Base-by-base conservation (phyloP, 768 basidiomycete genomes). In the Termitomyces sp. region DNA sequence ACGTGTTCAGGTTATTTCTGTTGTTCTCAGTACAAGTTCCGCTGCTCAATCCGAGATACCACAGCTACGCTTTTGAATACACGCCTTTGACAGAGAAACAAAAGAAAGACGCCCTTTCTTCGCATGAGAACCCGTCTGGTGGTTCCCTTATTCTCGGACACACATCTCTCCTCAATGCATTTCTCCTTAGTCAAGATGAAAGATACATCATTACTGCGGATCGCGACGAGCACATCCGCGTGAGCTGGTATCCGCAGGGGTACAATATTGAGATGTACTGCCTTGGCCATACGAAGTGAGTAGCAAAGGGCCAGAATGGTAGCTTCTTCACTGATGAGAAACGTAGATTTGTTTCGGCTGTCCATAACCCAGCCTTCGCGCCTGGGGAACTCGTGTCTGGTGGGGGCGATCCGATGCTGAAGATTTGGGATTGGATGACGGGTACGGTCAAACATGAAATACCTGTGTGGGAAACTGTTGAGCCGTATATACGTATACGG, bases 181-280 rank as follows among this genome's bases (percentile, higher is more conserved):
- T 90, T 69, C 65, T 88, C 44, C 81, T 96, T 55, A 82, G 86
- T 0, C 68, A 71, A 0, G 87, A 91, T 66, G 85, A 87, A 64
- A 80, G 79, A 53, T 87, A 80, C 67, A 87, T 99, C 65, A 81
- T 98, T 62, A 93, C 94, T 0, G 89, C 93, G 0, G 97, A 98
- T 68, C 76, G 97, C 45, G 97, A 99, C 67, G 97, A 98, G 69
- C 97, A 98, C 68, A 89, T 99, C 51, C 81, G 97, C 54, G 82
- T 96, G 16, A 95, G 91, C 66, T 84, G 91, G 83, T 98, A 82
- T 67, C 97, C 97, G 0, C 78, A 89, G 54, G 91, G 94, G 18
- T 90, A 88, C 63, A 82, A 82, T 44, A 90, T 98, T 60, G 93
- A 98, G 70, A 84, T 81, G 61, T 98, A 86, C 70, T 90, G 95